Evolutionary conservation across 2,329 filamentous ascomycete genomes (phyloP).

Genomic region (Metarhizium album): DNA sequence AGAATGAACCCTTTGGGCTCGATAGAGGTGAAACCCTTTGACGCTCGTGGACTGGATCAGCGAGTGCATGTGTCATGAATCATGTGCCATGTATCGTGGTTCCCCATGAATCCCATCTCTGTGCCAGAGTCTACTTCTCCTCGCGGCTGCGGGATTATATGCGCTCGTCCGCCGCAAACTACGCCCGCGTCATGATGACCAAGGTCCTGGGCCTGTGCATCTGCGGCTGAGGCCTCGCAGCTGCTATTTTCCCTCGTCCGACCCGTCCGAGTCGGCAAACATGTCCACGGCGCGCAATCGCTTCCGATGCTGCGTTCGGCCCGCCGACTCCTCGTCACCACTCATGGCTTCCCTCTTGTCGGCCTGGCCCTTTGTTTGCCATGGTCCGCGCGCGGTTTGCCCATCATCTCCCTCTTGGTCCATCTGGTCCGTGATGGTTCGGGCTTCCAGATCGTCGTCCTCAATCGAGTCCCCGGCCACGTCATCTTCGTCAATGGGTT

Average conservation of each 20-base stretch:
- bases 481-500: slow-evolving; percentile 33
- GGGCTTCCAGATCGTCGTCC: slow-evolving; percentile 31
- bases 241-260: slow-evolving; percentile 6
- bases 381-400: slow-evolving; percentile 14
- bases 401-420: slow-evolving; percentile 30
- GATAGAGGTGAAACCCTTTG: neutral
- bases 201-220: no score
- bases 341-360: slow-evolving; percentile 28
- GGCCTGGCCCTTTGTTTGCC: slow-evolving; percentile 11
- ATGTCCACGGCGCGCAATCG: slow-evolving; percentile 72
- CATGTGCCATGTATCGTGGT: no score
- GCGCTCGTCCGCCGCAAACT: neutral
- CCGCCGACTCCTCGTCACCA: slow-evolving; percentile 23
- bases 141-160: neutral
- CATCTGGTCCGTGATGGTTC: no score
- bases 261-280: slow-evolving; percentile 67
- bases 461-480: slow-evolving; percentile 29
- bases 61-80: neutral
- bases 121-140: neutral
- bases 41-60: neutral
- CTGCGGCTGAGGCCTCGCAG: neutral
- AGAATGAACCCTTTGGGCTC: neutral
- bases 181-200: neutral
- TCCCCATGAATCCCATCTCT: neutral
- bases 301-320: slow-evolving; percentile 34